phyloP scores from a whole-genome alignment of 2,329 filamentous ascomycete genomes.

The Ophiostoma quercus region DNA sequence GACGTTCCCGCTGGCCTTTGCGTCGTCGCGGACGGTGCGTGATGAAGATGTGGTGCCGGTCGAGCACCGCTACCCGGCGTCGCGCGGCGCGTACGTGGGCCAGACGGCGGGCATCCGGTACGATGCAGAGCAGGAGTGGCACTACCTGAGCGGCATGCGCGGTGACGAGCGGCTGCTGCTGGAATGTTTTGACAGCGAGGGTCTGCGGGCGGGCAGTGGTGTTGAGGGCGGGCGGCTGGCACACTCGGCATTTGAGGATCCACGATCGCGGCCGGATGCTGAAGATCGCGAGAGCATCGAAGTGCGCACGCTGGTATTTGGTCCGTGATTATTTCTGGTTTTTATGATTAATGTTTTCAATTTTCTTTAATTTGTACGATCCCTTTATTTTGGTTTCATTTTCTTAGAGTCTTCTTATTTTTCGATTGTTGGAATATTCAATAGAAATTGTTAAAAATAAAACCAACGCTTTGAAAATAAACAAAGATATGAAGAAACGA shows the following conservation, averaged over 20 bases:
- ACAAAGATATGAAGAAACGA: no score
- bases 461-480: neutral
- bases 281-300: slow-evolving; percentile 82
- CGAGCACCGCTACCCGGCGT: slow-evolving; percentile 62
- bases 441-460: neutral
- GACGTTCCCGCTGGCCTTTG: slow-evolving; percentile 63
- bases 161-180: slow-evolving; percentile 67
- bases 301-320: slow-evolving; percentile 79
- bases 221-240: slow-evolving; percentile 56
- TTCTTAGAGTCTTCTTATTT: neutral
- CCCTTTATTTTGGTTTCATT: neutral
- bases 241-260: slow-evolving; percentile 76
- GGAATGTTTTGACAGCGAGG: slow-evolving; percentile 71
- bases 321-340: slow-evolving; percentile 38
- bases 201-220: slow-evolving; percentile 40
- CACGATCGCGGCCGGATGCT: slow-evolving; percentile 63
- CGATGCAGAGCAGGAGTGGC: slow-evolving; percentile 62
- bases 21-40: slow-evolving; percentile 56
- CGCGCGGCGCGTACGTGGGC: slow-evolving; percentile 53
- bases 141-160: slow-evolving; percentile 74
- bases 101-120: slow-evolving; percentile 67
- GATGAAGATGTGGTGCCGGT: slow-evolving; percentile 64
- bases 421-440: neutral
- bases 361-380: no score
- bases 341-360: no score